Evolutionary conservation across 2,329 filamentous ascomycete genomes (phyloP).

Genomic region (Penicillium aurantiogriseum): DNA sequence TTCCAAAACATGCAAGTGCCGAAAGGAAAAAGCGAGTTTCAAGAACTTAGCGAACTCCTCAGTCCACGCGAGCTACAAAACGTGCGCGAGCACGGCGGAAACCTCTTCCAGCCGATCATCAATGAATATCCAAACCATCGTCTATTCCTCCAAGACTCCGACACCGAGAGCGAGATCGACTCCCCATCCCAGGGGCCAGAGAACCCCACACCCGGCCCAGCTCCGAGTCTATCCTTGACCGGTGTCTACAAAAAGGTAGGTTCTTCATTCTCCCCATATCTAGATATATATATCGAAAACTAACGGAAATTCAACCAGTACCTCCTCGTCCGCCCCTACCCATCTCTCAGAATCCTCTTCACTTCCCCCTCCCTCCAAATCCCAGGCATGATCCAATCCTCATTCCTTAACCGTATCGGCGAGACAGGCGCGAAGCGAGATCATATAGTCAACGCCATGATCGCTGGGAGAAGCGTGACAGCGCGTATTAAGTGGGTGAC

Average conservation of each 20-base stretch:
- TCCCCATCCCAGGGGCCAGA: neutral
- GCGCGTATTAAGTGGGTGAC: constrained; percentile 71
- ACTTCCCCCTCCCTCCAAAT: constrained; percentile 66
- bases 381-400: constrained; percentile 64
- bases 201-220: neutral
- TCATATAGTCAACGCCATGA: constrained; percentile 58
- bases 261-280: neutral
- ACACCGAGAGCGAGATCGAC: constrained; percentile 11
- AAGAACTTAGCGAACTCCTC: constrained; percentile 67
- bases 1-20: constrained; percentile 49
- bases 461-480: constrained; percentile 67
- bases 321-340: constrained; percentile 56
- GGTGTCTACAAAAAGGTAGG: constrained; percentile 59
- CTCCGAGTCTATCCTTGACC: constrained; percentile 15
- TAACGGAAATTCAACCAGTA: constrained; percentile 29
- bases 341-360: constrained; percentile 65
- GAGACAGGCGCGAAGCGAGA: constrained; percentile 53
- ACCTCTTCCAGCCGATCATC: constrained; percentile 33
- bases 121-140: constrained; percentile 11
- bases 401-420: constrained; percentile 45
- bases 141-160: constrained; percentile 15
- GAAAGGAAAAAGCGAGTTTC: constrained; percentile 56
- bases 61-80: constrained; percentile 65
- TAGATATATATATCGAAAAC: too few relatives aligned
- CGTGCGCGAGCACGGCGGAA: constrained; percentile 62